phyloP scores from a whole-genome alignment of 2,329 filamentous ascomycete genomes.

The Phoma sp. region DNA sequence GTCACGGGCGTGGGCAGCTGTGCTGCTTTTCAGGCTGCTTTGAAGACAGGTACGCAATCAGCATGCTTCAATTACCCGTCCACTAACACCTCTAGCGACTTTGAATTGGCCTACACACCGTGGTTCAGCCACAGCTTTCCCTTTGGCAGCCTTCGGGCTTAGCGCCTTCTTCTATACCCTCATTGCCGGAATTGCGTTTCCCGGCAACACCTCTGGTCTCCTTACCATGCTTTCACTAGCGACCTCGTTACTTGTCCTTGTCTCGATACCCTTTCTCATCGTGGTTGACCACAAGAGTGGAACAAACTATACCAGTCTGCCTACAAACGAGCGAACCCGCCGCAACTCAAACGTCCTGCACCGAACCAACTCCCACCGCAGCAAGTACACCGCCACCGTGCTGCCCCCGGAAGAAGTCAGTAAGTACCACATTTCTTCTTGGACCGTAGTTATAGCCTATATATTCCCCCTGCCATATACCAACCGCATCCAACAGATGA shows the following conservation, averaged over 20 bases:
- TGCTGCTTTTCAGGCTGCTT: conserved; percentile 84
- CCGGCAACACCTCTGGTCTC: conserved; percentile 82
- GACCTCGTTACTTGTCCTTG: conserved; percentile 76
- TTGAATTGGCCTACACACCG: conserved; percentile 91
- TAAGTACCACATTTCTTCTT: conserved; percentile 57
- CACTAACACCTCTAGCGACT: conserved; percentile 65
- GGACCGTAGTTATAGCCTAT: conserved; percentile 12
- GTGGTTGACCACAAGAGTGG: conserved; percentile 71
- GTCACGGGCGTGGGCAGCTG: conserved; percentile 89
- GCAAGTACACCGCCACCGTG: conserved; percentile 50
- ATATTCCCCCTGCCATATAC: conserved; percentile 36
- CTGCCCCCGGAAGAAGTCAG: conserved; percentile 65
- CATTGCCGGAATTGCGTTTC: conserved; percentile 77
- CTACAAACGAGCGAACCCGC: conserved; percentile 57
- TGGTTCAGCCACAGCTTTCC: conserved; percentile 93
- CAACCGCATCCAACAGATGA: conserved; percentile 46
- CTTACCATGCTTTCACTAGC: conserved; percentile 81
- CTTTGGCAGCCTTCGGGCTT: conserved; percentile 88
- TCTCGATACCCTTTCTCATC: conserved; percentile 84
- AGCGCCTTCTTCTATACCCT: conserved; percentile 96
- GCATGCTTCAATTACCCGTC: no score
- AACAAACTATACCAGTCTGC: conserved; percentile 64
- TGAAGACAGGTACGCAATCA: conserved; percentile 69
- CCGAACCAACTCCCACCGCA: conserved; percentile 57
- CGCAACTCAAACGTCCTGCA: conserved; percentile 55